phyloP scores from a whole-genome alignment of 2,329 filamentous ascomycete genomes.

The Amylocarpus encephaloides region DNA sequence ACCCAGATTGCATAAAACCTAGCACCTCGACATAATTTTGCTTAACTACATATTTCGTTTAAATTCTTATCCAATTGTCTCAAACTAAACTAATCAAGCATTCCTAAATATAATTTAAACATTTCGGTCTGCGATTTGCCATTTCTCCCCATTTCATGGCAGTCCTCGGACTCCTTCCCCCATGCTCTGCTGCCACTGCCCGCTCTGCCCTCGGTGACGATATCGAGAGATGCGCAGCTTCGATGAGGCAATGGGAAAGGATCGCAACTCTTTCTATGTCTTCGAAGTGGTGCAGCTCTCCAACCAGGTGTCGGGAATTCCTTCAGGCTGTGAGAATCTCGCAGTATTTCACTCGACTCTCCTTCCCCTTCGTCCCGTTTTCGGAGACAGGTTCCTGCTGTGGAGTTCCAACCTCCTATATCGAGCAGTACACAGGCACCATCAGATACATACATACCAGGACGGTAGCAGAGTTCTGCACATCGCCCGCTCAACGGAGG shows the following conservation, averaged over 20 bases:
- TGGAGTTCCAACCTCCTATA: background rate
- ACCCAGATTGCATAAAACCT: constrained; percentile 5
- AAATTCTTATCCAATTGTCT: constrained; percentile 16
- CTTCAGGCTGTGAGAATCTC: constrained; percentile 4
- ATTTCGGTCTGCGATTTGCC: background rate
- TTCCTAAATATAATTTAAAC: background rate
- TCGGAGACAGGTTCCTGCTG: constrained; percentile 15
- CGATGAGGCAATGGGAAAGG: background rate
- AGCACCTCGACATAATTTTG: constrained; percentile 11
- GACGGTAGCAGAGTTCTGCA: background rate
- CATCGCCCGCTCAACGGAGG: background rate
- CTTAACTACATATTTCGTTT: constrained; percentile 13
- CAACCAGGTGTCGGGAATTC: background rate
- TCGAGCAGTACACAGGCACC: background rate
- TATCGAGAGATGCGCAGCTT: background rate
- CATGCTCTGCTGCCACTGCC: background rate
- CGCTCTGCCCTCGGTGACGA: background rate
- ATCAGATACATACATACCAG: background rate
- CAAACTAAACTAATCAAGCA: constrained; percentile 7
- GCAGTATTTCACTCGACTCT: constrained; percentile 8
- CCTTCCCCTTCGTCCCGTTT: constrained; percentile 19
- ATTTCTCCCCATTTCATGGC: constrained; percentile 1
- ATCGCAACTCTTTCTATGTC: background rate
- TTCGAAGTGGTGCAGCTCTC: background rate
- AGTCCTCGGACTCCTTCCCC: constrained; percentile 5